A percentile compares a stretch with the other conserved stretches of the same genome.
These are phyloP conservation scores for Gnomoniopsis sp. DNA, from an alignment of 2,329 filamentous ascomycete species.

Conservation along the genomic window DNA sequence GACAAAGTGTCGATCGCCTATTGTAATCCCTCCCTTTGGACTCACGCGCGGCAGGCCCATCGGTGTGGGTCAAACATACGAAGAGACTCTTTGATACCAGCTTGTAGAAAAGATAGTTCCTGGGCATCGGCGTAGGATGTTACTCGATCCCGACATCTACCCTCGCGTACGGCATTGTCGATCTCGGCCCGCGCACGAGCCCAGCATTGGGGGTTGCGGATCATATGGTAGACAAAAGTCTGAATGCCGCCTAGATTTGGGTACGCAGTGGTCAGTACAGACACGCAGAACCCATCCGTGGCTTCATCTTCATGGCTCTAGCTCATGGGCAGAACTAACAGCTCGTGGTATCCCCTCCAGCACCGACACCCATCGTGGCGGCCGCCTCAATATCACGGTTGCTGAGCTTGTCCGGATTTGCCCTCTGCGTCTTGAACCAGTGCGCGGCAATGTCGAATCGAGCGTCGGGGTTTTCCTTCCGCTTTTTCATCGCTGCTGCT, in stretches of 20 bases:
- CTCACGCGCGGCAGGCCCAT: constrained; percentile 28
- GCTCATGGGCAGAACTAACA: background rate
- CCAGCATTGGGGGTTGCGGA: constrained; percentile 21
- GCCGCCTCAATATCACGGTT: background rate
- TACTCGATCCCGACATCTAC: constrained; percentile 15
- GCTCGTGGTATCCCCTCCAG: constrained; percentile 3
- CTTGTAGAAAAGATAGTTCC: constrained; percentile 30
- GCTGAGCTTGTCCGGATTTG: background rate
- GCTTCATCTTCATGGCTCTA: no score
- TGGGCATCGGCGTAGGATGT: constrained; percentile 27
- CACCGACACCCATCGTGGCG: background rate
- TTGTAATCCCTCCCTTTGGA: constrained; percentile 24
- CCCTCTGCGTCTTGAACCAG: constrained; percentile 21
- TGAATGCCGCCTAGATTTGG: constrained; percentile 23
- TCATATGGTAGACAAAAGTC: constrained; percentile 26
- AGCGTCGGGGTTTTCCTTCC: constrained; percentile 22
- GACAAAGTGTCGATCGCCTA: constrained; percentile 26
- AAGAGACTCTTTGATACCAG: constrained; percentile 32
- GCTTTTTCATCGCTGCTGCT: constrained; percentile 22
- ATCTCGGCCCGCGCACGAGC: constrained; percentile 22
- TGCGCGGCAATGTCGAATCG: constrained; percentile 24
- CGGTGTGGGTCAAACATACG: constrained; percentile 22
- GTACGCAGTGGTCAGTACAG: constrained; percentile 18
- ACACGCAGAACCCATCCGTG: no score
- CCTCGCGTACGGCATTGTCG: constrained; percentile 16